Conservation (phyloP, 2,329 filamentous ascomycete species). For the Cylindrodendrum hubeiense region DNA sequence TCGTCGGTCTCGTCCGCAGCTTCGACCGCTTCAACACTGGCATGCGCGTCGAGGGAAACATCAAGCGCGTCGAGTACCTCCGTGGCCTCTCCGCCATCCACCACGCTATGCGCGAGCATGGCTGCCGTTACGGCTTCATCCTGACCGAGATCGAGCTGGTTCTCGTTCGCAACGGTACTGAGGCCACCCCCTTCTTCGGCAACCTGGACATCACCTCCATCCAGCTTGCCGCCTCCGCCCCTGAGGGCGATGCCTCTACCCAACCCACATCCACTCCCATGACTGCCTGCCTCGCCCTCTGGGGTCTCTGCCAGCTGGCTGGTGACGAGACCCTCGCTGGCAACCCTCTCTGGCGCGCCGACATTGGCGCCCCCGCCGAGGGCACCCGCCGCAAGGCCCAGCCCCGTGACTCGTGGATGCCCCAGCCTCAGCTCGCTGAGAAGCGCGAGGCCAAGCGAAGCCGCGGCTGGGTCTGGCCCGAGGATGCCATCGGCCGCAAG, state of each 20-base stretch:
- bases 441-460: constrained; percentile 82
- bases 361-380: constrained; percentile 81
- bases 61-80: constrained; percentile 90
- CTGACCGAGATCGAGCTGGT: constrained; percentile 96
- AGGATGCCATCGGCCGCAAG: constrained; percentile 78
- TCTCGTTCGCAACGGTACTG: constrained; percentile 84
- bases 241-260: constrained; percentile 44
- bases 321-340: constrained; percentile 66
- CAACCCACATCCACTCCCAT: constrained; percentile 61
- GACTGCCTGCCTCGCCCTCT: constrained; percentile 80
- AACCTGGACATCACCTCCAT: constrained; percentile 80
- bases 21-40: constrained; percentile 96
- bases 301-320: constrained; percentile 81
- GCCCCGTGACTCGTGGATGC: constrained; percentile 81
- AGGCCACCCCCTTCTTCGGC: constrained; percentile 84
- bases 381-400: constrained; percentile 77
- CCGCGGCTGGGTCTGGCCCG: constrained; percentile 81
- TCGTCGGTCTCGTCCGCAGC: constrained; percentile 88
- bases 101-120: constrained; percentile 92
- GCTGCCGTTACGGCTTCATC: constrained; percentile 94
- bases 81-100: constrained; percentile 88
- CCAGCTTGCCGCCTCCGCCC: constrained; percentile 62
- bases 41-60: constrained; percentile 87
- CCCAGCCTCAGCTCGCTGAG: constrained; percentile 77
- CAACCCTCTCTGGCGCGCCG: constrained; percentile 74